Evolutionary conservation across 2,329 filamentous ascomycete genomes (phyloP).

Genomic region (Fusarium sp.): DNA sequence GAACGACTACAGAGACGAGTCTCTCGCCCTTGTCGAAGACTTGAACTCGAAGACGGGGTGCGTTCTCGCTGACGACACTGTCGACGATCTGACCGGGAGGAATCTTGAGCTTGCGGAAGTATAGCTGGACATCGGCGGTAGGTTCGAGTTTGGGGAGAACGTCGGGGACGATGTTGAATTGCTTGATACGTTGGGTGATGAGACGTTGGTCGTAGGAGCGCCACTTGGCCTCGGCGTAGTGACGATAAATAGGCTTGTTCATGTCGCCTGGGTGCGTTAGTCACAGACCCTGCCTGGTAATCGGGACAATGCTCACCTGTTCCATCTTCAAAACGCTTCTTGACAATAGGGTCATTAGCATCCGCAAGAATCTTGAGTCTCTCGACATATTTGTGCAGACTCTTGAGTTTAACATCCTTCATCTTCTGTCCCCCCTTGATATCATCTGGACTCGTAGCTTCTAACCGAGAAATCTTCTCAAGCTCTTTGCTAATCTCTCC

Average conservation of each 20-base stretch:
- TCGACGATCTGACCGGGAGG: slow-evolving; percentile 83
- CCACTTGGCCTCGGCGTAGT: slow-evolving; percentile 91
- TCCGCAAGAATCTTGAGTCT: slow-evolving; percentile 89
- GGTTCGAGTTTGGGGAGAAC: slow-evolving; percentile 84
- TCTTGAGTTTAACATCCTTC: slow-evolving; percentile 75
- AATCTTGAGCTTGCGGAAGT: slow-evolving; percentile 78
- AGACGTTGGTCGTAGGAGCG: slow-evolving; percentile 82
- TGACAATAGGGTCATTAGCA: slow-evolving; percentile 93
- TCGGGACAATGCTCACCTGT: slow-evolving; percentile 66
- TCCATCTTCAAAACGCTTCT: slow-evolving; percentile 94
- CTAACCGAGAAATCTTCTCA: slow-evolving; percentile 74
- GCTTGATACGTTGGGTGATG: slow-evolving; percentile 84
- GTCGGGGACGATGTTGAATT: slow-evolving; percentile 90
- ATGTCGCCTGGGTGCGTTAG: slow-evolving; percentile 76
- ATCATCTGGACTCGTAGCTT: slow-evolving; percentile 66
- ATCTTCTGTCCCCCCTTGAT: slow-evolving; percentile 71
- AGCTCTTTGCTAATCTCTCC: slow-evolving; percentile 75
- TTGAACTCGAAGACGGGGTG: slow-evolving; percentile 84
- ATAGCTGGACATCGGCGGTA: slow-evolving; percentile 81
- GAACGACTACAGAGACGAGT: slow-evolving; percentile 83
- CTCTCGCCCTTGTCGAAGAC: slow-evolving; percentile 85
- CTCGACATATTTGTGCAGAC: slow-evolving; percentile 79
- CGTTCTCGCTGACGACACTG: slow-evolving; percentile 76
- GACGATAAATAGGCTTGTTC: slow-evolving; percentile 95
- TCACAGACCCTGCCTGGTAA: neutral